These are phyloP conservation scores for Dryas alaskensis DNA, from an alignment of 306 rosid genomes.

Conservation along the genomic window DNA sequence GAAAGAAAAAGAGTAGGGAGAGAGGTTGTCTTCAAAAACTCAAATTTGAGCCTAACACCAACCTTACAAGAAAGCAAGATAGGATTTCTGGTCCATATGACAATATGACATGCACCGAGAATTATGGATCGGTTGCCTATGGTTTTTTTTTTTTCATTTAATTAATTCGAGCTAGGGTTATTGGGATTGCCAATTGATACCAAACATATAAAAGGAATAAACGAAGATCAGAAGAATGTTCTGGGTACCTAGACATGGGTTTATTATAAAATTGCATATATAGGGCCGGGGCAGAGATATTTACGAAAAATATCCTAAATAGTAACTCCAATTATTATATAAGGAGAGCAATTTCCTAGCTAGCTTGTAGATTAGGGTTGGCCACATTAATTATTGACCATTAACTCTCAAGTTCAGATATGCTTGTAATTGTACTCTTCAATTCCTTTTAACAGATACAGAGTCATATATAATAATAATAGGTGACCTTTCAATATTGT, in stretches of 20 bases:
- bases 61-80: rapidly evolving
- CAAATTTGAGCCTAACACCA: too few species aligned
- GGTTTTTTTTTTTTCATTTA: too few species aligned
- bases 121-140: too few species aligned
- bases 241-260: neutral
- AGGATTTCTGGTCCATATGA: too few species aligned
- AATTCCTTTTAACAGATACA: too few species aligned
- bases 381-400: neutral
- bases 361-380: neutral
- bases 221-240: neutral
- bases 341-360: too few species aligned
- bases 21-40: too few species aligned
- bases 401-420: neutral
- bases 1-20: rapidly evolving
- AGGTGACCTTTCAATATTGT: too few species aligned
- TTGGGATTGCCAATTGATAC: neutral
- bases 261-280: neutral
- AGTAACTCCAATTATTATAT: neutral
- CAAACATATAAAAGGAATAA: neutral
- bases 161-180: neutral
- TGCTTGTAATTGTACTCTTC: neutral
- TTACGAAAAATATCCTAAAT: too few species aligned
- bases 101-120: too few species aligned
- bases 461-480: too few species aligned
- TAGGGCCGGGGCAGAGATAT: neutral